These are phyloP conservation scores for Trichoderma sp. DNA, from an alignment of 2,329 filamentous ascomycete species.

Conservation along the genomic window DNA sequence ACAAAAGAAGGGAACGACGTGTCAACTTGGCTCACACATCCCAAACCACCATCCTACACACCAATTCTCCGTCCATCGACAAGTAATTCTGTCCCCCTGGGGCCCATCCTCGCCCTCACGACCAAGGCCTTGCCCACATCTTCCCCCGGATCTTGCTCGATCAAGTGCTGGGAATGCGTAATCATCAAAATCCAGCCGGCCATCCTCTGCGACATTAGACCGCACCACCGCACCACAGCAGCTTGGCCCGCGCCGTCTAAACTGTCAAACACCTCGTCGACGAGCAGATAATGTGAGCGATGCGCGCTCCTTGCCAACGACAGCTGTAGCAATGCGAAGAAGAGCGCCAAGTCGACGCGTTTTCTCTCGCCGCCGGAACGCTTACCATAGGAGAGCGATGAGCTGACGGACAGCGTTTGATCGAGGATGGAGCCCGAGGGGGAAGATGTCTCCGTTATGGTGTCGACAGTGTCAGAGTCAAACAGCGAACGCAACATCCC, in stretches of 20 bases:
- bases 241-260: slow-evolving; percentile 31
- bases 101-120: slow-evolving; percentile 30
- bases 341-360: slow-evolving; percentile 32
- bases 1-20: no score
- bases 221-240: slow-evolving; percentile 31
- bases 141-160: slow-evolving; percentile 28
- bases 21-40: neutral
- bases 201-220: slow-evolving; percentile 27
- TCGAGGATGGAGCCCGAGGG: slow-evolving; percentile 28
- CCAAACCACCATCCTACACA: neutral
- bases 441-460: neutral
- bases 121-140: slow-evolving; percentile 26
- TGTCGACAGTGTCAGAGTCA: slow-evolving; percentile 24
- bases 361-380: slow-evolving; percentile 33
- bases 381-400: slow-evolving; percentile 31
- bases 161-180: slow-evolving; percentile 32
- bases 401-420: slow-evolving; percentile 25
- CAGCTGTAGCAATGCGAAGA: slow-evolving; percentile 33
- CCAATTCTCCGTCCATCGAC: slow-evolving; percentile 29
- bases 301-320: slow-evolving; percentile 29
- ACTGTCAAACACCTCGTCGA: slow-evolving; percentile 34
- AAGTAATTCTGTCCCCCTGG: slow-evolving; percentile 29
- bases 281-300: slow-evolving; percentile 31
- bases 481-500: slow-evolving; percentile 32
- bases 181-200: slow-evolving; percentile 32